Conservation (phyloP, 352 stramenopile genomes). For the Globisporangium spiculum region DNA sequence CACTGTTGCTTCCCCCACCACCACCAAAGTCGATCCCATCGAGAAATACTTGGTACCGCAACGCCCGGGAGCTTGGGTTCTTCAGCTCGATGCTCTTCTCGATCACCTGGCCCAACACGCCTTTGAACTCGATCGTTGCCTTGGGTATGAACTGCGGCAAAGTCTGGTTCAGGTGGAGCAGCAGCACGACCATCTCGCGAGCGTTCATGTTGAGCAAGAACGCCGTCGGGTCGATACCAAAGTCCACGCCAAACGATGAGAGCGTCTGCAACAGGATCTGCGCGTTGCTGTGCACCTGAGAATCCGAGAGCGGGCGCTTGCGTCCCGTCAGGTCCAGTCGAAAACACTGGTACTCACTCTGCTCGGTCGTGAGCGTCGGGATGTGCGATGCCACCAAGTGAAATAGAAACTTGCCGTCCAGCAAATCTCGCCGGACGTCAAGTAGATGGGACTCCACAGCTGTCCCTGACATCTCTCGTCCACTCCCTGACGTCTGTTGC, state of each 20-base stretch:
- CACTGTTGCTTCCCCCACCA: not conserved
- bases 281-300: slow-evolving; percentile 60
- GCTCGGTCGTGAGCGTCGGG: slow-evolving; percentile 64
- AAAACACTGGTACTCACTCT: slow-evolving; percentile 74
- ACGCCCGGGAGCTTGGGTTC: slow-evolving; percentile 80
- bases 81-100: slow-evolving; percentile 93
- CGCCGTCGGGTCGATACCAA: slow-evolving; percentile 53
- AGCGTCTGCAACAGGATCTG: slow-evolving; percentile 59
- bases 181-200: slow-evolving; percentile 77
- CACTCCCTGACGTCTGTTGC: not conserved
- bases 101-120: slow-evolving; percentile 79
- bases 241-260: slow-evolving; percentile 68
- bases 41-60: slow-evolving; percentile 90
- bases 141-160: slow-evolving; percentile 92
- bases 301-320: slow-evolving; percentile 19
- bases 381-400: slow-evolving; percentile 87
- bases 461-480: not conserved
- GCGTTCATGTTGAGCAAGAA: slow-evolving; percentile 60
- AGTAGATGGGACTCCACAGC: slow-evolving; percentile 35
- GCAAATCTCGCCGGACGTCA: slow-evolving; percentile 59
- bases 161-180: slow-evolving; percentile 90
- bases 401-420: slow-evolving; percentile 80
- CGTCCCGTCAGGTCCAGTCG: slow-evolving; percentile 22
- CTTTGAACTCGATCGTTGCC: slow-evolving; percentile 91
- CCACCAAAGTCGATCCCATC: slow-evolving; percentile 32